phyloP scores from a whole-genome alignment of 257 asterid genomes.

The Penstemon newberryi region DNA sequence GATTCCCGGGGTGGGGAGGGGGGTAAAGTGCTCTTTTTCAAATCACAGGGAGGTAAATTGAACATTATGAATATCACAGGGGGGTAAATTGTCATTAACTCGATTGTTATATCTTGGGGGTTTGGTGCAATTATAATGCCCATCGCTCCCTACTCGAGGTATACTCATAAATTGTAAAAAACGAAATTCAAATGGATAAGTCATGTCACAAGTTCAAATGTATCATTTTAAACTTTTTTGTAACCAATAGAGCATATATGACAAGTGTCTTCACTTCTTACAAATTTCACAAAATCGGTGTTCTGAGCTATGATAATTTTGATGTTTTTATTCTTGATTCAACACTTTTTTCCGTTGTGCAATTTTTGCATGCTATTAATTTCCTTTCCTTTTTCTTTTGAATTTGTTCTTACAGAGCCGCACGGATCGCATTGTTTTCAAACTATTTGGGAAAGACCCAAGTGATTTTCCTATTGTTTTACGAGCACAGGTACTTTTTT shows the following conservation, averaged over 20 bases:
- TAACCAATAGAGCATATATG: too few species aligned
- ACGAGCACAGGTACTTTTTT: slow-evolving; percentile 64
- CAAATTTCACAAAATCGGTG: background rate
- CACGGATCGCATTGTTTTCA: slow-evolving; percentile 85
- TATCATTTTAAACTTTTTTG: background rate
- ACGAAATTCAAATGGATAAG: too few species aligned
- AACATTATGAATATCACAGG: too few species aligned
- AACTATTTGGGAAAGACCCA: slow-evolving; percentile 83
- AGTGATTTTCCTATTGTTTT: slow-evolving; percentile 65
- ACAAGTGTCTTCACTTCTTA: too few species aligned
- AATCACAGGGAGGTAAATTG: too few species aligned
- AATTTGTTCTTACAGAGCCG: slow-evolving; percentile 52
- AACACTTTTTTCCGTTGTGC: background rate
- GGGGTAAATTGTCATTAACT: too few species aligned
- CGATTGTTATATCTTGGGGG: background rate
- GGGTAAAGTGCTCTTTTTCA: too few species aligned
- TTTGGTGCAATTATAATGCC: background rate
- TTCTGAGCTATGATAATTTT: background rate
- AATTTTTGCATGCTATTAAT: background rate
- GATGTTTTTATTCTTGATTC: background rate
- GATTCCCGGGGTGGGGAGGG: too few species aligned
- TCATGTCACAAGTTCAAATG: background rate
- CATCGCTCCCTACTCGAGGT: slow-evolving; percentile 14
- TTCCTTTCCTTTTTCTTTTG: slow-evolving; percentile 20
- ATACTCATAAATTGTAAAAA: background rate